These are phyloP conservation scores for Neonectria ditissima DNA, from an alignment of 2,329 filamentous ascomycete species.

Conservation along the genomic window DNA sequence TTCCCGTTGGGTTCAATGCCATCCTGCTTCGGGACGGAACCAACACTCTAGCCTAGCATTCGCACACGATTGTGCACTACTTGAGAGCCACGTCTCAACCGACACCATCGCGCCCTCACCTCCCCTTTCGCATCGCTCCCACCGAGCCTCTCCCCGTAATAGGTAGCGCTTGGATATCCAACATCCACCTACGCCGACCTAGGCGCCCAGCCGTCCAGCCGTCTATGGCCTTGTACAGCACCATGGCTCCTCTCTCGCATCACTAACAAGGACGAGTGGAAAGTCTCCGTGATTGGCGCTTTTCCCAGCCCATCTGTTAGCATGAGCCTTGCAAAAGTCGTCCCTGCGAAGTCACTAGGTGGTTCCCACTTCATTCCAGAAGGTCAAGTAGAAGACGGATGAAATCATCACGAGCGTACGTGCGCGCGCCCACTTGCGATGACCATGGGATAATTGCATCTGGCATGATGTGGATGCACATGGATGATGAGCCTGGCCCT, in stretches of 20 bases:
- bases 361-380: slow-evolving; percentile 42
- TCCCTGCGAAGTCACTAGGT: neutral
- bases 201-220: neutral
- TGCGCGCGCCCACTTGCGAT: slow-evolving; percentile 14
- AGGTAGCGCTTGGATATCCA: slow-evolving; percentile 13
- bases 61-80: neutral
- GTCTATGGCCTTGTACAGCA: neutral
- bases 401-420: slow-evolving; percentile 7
- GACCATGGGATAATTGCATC: slow-evolving; percentile 11
- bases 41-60: neutral
- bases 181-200: slow-evolving; percentile 12
- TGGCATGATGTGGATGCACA: slow-evolving; percentile 28
- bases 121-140: slow-evolving; percentile 14
- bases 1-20: slow-evolving; percentile 10
- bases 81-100: slow-evolving; percentile 5
- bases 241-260: neutral
- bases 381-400: slow-evolving; percentile 33
- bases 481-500: slow-evolving; percentile 20
- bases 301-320: slow-evolving; percentile 5
- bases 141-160: slow-evolving; percentile 10
- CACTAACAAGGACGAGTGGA: neutral
- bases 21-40: slow-evolving; percentile 1
- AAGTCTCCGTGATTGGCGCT: slow-evolving; percentile 18
- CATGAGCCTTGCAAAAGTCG: slow-evolving; percentile 19
- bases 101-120: slow-evolving; percentile 5